Percentiles rank a stretch among this genome's conserved stretches.
Conservation (phyloP, 768 basidiomycete genomes). For the Dentipellis fragilis region DNA sequence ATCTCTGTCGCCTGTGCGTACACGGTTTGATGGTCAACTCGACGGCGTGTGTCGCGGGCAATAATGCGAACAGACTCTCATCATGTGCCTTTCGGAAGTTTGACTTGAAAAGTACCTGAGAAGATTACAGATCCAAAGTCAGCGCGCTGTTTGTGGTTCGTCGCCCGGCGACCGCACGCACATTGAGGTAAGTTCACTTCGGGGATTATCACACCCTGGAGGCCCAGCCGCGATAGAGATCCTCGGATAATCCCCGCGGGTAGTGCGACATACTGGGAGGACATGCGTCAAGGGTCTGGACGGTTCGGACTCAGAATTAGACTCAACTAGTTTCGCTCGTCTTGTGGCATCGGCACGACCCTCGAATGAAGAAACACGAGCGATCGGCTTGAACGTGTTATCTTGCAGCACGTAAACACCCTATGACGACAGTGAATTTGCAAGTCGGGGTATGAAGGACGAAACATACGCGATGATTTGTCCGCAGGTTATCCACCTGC, state of each 20-base stretch:
- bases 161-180: slow-evolving; percentile 23
- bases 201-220: slow-evolving; percentile 62
- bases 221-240: slow-evolving; percentile 68
- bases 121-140: not conserved
- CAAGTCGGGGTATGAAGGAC: not conserved
- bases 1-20: too few relatives aligned
- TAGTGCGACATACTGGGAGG: slow-evolving; percentile 63
- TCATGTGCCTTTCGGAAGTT: slow-evolving; percentile 45
- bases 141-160: not conserved
- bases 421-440: slow-evolving; percentile 26
- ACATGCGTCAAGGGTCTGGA: not conserved
- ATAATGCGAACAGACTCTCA: too few relatives aligned
- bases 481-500: slow-evolving; percentile 91
- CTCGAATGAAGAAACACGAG: slow-evolving; percentile 72
- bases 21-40: too few relatives aligned
- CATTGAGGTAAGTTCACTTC: slow-evolving; percentile 87
- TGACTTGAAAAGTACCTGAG: slow-evolving; percentile 76
- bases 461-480: slow-evolving; percentile 75
- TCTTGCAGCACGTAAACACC: slow-evolving; percentile 93
- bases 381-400: slow-evolving; percentile 78
- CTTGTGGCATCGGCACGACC: slow-evolving; percentile 65
- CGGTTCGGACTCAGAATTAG: not conserved
- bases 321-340: slow-evolving; percentile 54
- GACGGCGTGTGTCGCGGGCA: too few relatives aligned
- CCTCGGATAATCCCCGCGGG: slow-evolving; percentile 81